phyloP scores from a whole-genome alignment of 306 rosid species.

The Leucaena leucocephala region DNA sequence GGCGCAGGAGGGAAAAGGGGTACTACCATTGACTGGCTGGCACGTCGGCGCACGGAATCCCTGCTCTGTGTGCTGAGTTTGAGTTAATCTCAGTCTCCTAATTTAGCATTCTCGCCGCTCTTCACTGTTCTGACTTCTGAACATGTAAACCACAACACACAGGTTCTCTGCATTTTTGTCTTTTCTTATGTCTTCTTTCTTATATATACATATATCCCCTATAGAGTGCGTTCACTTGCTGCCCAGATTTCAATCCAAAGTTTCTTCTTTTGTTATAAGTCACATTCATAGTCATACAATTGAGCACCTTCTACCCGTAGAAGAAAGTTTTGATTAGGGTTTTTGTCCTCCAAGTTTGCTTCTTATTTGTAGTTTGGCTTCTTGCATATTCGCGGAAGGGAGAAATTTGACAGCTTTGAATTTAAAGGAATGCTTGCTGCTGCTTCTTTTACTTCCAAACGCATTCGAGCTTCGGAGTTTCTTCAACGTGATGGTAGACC shows the following conservation, averaged over 20 bases:
- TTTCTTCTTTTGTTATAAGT: background rate
- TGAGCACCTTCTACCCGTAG: background rate
- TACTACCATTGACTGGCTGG: background rate
- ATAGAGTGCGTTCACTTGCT: background rate
- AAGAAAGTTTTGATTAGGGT: conserved; percentile 17
- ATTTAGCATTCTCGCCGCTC: background rate
- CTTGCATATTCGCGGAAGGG: background rate
- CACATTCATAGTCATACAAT: background rate
- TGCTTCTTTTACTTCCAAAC: conserved; percentile 50
- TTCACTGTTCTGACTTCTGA: too few species aligned
- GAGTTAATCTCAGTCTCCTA: background rate
- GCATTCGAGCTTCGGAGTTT: conserved; percentile 27
- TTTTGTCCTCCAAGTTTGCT: background rate
- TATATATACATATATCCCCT: too few species aligned
- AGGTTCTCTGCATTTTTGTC: background rate
- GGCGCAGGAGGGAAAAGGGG: conserved; percentile 9
- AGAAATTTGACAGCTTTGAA: background rate
- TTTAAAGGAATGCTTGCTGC: conserved; percentile 46
- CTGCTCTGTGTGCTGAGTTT: background rate
- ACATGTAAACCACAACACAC: background rate
- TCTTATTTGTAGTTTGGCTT: background rate
- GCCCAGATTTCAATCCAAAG: background rate
- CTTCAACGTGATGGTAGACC: conserved; percentile 43
- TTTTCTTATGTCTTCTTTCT: background rate
- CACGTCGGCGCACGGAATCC: background rate